Evolutionary conservation across 2,329 filamentous ascomycete species (phyloP).

Genomic region (Hymenoscyphus linearis): DNA sequence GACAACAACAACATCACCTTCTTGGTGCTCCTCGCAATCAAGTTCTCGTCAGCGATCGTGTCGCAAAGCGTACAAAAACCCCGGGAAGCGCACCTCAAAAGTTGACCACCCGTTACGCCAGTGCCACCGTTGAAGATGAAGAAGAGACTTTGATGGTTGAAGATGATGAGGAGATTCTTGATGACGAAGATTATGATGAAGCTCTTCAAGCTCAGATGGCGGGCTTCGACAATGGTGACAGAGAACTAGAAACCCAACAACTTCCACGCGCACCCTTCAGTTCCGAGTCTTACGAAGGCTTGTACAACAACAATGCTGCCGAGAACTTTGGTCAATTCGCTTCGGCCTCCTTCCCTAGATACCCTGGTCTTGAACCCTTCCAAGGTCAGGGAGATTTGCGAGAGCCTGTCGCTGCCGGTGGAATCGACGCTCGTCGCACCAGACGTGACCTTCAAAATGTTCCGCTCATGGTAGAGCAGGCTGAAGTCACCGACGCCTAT

Average conservation of each 20-base stretch:
- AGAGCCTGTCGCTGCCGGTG: neutral
- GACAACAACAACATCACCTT: neutral
- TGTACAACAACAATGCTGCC: neutral
- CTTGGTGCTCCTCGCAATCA: neutral
- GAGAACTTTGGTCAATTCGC: neutral
- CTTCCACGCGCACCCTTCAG: neutral
- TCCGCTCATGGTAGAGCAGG: slow-evolving; percentile 15
- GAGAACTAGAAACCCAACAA: neutral
- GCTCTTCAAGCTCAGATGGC: neutral
- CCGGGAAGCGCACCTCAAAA: neutral
- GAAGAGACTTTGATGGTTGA: neutral
- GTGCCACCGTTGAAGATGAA: neutral
- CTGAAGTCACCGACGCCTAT: slow-evolving; percentile 20
- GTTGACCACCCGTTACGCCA: neutral
- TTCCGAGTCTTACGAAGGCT: neutral
- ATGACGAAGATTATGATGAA: too few species aligned
- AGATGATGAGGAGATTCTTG: neutral
- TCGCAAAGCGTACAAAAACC: neutral
- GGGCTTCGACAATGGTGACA: neutral
- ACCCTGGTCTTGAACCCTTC: neutral
- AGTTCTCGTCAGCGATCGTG: neutral
- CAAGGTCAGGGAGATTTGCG: neutral
- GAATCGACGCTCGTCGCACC: neutral
- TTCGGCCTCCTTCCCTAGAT: neutral
- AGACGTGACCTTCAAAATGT: slow-evolving; percentile 16